These are phyloP conservation scores for Botrytis medusae DNA, from an alignment of 2,329 filamentous ascomycete species.

Conservation along the genomic window DNA sequence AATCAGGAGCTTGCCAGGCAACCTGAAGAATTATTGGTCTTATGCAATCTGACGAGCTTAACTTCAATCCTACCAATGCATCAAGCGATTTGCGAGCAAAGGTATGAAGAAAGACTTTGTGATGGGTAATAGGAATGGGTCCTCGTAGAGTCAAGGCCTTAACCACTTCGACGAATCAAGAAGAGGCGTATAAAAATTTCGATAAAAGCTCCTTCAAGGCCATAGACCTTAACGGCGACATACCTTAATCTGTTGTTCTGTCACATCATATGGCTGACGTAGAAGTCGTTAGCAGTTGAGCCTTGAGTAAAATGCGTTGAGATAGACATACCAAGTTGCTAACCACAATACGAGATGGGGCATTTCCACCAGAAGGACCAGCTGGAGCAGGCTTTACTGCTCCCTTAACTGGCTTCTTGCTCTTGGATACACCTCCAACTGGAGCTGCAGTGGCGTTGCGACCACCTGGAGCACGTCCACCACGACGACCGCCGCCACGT, in stretches of 20 bases:
- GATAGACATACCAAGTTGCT: slow-evolving; percentile 83
- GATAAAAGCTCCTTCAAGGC: slow-evolving; percentile 66
- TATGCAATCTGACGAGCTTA: slow-evolving; percentile 57
- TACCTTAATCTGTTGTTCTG: slow-evolving; percentile 99
- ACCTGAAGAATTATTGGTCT: slow-evolving; percentile 44
- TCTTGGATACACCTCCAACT: slow-evolving; percentile 83
- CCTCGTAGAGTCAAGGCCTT: slow-evolving; percentile 21
- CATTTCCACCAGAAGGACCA: slow-evolving; percentile 59
- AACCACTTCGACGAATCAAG: slow-evolving; percentile 20
- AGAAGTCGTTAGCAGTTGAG: slow-evolving; percentile 20
- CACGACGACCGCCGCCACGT: slow-evolving; percentile 48
- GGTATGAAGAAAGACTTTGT: slow-evolving; percentile 44
- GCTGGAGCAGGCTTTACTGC: slow-evolving; percentile 62
- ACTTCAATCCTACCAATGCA: slow-evolving; percentile 50
- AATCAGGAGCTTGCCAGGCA: slow-evolving; percentile 55
- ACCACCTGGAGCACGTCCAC: slow-evolving; percentile 46
- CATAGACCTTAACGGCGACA: slow-evolving; percentile 83
- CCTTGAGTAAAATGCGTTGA: not conserved
- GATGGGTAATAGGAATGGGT: slow-evolving; percentile 32
- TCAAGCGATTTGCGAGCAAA: slow-evolving; percentile 36
- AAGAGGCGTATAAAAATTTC: slow-evolving; percentile 55
- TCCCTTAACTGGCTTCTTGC: slow-evolving; percentile 60
- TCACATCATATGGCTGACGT: slow-evolving; percentile 86
- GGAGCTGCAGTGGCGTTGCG: slow-evolving; percentile 56
- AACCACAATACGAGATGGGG: slow-evolving; percentile 76